Evolutionary conservation across 306 rosid genomes (phyloP).

Genomic region (Malus sylvestris): DNA sequence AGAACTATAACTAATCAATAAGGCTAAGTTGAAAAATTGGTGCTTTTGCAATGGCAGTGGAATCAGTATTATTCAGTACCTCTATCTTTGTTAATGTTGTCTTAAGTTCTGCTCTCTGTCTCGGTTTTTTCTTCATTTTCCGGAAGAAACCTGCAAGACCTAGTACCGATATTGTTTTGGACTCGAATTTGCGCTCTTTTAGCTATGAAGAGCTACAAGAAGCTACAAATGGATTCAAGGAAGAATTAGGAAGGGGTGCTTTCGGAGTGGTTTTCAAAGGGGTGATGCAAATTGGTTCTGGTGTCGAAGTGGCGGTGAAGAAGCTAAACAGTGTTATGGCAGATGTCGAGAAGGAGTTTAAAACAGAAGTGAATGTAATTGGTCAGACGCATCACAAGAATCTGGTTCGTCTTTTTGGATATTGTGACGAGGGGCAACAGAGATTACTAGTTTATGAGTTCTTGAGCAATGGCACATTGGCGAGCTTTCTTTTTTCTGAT

Average conservation of each 20-base stretch:
- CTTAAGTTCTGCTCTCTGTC: slow-evolving; percentile 1
- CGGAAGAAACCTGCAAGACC: background rate
- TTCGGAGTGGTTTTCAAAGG: slow-evolving; percentile 26
- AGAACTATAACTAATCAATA: background rate
- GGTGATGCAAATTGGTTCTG: too few relatives aligned
- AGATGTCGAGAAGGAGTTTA: slow-evolving; percentile 12
- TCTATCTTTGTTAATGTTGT: slow-evolving; percentile 18
- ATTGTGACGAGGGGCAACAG: slow-evolving; percentile 6
- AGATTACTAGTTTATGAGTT: slow-evolving; percentile 20
- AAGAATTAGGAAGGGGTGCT: slow-evolving; percentile 23
- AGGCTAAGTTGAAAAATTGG: background rate
- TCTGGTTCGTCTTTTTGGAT: slow-evolving; percentile 16
- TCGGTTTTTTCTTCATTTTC: background rate
- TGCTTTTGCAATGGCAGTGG: background rate
- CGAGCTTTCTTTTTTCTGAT: slow-evolving; percentile 9
- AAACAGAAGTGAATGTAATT: slow-evolving; percentile 12
- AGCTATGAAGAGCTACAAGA: slow-evolving; percentile 14
- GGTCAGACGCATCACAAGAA: slow-evolving; percentile 25
- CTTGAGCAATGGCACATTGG: slow-evolving; percentile 14
- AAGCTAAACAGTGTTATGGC: background rate
- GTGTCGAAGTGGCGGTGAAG: slow-evolving; percentile 10
- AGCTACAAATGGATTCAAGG: slow-evolving; percentile 27
- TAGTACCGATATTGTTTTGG: background rate
- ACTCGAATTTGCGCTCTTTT: background rate
- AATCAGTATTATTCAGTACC: slow-evolving; percentile 1